A percentile compares a stretch with the other conserved stretches of the same genome.
Conservation (phyloP, 2,329 filamentous ascomycete species). For the Calonectria fujianensis region DNA sequence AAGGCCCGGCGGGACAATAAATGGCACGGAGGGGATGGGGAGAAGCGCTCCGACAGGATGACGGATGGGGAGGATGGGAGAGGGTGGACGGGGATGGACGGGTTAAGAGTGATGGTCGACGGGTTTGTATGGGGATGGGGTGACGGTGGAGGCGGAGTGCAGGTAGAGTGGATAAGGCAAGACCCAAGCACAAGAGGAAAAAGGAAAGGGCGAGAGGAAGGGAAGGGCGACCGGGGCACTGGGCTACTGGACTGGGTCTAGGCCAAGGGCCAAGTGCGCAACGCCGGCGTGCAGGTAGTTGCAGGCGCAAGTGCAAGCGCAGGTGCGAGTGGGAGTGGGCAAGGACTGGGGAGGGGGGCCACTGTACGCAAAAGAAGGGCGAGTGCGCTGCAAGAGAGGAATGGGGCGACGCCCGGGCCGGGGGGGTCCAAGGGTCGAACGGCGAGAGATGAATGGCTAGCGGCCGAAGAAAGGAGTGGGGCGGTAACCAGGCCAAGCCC, state of each 20-base stretch:
- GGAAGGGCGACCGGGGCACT: slow-evolving; percentile 32
- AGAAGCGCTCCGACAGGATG: slow-evolving; percentile 40
- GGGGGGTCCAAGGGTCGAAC: slow-evolving; percentile 36
- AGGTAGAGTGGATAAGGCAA: slow-evolving; percentile 44
- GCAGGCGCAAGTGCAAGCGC: slow-evolving; percentile 43
- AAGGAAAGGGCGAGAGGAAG: slow-evolving; percentile 32
- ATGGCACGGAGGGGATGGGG: slow-evolving; percentile 38
- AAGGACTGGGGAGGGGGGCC: slow-evolving; percentile 11
- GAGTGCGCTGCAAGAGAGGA: slow-evolving; percentile 34
- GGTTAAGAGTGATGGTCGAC: slow-evolving; percentile 44
- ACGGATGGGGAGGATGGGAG: slow-evolving; percentile 40
- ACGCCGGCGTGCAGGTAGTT: slow-evolving; percentile 32
- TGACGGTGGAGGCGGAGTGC: slow-evolving; percentile 48
- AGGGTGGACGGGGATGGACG: slow-evolving; percentile 41
- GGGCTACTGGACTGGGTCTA: slow-evolving; percentile 22
- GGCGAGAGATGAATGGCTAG: slow-evolving; percentile 38
- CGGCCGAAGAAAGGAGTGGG: slow-evolving; percentile 42
- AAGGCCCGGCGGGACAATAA: slow-evolving; percentile 24
- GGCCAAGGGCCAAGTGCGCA: slow-evolving; percentile 31
- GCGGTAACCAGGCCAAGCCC: slow-evolving; percentile 31
- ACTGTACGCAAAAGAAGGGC: slow-evolving; percentile 36
- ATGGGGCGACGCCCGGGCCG: slow-evolving; percentile 36
- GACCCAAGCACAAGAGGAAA: slow-evolving; percentile 22
- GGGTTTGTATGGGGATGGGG: slow-evolving; percentile 42
- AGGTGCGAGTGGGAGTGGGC: slow-evolving; percentile 43